Conservation (phyloP, 2,329 filamentous ascomycete species). For the Nemania serpens region DNA sequence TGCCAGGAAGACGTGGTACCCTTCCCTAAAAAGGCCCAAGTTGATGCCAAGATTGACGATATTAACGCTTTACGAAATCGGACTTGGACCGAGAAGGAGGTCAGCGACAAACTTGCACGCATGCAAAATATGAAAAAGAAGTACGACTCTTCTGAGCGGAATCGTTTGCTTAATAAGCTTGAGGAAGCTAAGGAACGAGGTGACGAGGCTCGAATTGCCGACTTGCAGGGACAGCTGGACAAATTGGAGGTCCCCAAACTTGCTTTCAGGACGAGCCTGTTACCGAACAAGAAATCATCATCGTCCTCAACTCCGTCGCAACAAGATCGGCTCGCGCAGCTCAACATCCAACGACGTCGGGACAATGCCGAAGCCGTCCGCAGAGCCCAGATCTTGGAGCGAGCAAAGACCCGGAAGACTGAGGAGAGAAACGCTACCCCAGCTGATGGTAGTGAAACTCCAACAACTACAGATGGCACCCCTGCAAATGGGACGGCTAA, state of each 20-base stretch:
- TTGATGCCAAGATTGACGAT: constrained; percentile 75
- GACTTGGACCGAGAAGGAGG: constrained; percentile 80
- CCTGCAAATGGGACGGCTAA: constrained; percentile 60
- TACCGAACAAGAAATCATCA: constrained; percentile 56
- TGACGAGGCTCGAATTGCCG: constrained; percentile 60
- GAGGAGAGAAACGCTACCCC: constrained; percentile 64
- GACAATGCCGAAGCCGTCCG: constrained; percentile 89
- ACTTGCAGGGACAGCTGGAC: constrained; percentile 65
- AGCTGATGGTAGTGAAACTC: constrained; percentile 53
- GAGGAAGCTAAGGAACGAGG: constrained; percentile 68
- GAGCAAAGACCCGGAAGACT: constrained; percentile 63
- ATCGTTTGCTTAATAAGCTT: constrained; percentile 67
- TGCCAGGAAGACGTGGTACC: constrained; percentile 73
- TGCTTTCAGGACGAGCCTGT: constrained; percentile 71
- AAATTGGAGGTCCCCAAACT: constrained; percentile 70
- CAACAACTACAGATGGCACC: constrained; percentile 56
- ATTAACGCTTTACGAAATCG: constrained; percentile 81
- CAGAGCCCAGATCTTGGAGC: constrained; percentile 84
- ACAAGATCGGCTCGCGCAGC: constrained; percentile 79
- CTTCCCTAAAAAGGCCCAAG: constrained; percentile 71
- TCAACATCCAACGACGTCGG: constrained; percentile 84
- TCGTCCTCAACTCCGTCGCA: constrained; percentile 60
- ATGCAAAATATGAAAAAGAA: constrained; percentile 70
- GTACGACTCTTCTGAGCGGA: constrained; percentile 69
- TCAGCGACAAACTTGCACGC: constrained; percentile 76